Conservation (phyloP, 371 early-diverging fungal genomes). For the Mortierella sp. region DNA sequence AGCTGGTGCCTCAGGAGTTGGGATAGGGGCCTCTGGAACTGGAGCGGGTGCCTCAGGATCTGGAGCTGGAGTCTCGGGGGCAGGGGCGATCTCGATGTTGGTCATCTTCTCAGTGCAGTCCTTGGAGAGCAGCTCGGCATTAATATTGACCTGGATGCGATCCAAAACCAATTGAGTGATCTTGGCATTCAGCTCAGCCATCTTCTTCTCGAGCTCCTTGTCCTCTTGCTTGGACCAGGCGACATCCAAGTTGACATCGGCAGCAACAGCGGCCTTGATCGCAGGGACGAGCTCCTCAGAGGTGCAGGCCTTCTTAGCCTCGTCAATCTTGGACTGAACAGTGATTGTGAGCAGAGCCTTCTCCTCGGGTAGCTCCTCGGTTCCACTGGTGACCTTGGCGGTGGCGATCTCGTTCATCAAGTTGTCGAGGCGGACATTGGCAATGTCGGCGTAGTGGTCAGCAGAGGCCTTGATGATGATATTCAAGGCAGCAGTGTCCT, state of each 20-base stretch:
- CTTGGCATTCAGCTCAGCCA: slow-evolving; percentile 27
- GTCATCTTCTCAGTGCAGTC: slow-evolving; percentile 56
- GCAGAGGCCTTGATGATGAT: slow-evolving; percentile 31
- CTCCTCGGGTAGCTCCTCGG: slow-evolving; percentile 30
- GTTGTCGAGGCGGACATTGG: slow-evolving; percentile 19
- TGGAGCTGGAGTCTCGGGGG: background rate
- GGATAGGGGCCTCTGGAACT: background rate
- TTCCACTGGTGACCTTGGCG: slow-evolving; percentile 46
- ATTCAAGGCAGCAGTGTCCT: slow-evolving; percentile 17
- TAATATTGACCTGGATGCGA: slow-evolving; percentile 30
- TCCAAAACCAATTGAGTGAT: slow-evolving; percentile 23
- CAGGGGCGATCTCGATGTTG: slow-evolving; percentile 30
- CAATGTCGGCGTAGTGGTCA: slow-evolving; percentile 34
- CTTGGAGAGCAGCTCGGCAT: slow-evolving; percentile 52
- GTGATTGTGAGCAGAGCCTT: slow-evolving; percentile 18
- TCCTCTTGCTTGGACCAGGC: slow-evolving; percentile 45
- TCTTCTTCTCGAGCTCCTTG: slow-evolving; percentile 37
- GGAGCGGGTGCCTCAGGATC: slow-evolving; percentile 14
- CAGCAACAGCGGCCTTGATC: slow-evolving; percentile 30
- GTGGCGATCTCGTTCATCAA: slow-evolving; percentile 30
- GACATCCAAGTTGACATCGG: slow-evolving; percentile 31
- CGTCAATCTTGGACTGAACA: slow-evolving; percentile 37
- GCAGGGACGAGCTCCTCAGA: slow-evolving; percentile 22
- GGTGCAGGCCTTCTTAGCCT: slow-evolving; percentile 38
- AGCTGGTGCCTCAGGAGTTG: background rate